These are phyloP conservation scores for Avena eriantha DNA, from an alignment of 176 grass and related monocot genomes.

Conservation along the genomic window DNA sequence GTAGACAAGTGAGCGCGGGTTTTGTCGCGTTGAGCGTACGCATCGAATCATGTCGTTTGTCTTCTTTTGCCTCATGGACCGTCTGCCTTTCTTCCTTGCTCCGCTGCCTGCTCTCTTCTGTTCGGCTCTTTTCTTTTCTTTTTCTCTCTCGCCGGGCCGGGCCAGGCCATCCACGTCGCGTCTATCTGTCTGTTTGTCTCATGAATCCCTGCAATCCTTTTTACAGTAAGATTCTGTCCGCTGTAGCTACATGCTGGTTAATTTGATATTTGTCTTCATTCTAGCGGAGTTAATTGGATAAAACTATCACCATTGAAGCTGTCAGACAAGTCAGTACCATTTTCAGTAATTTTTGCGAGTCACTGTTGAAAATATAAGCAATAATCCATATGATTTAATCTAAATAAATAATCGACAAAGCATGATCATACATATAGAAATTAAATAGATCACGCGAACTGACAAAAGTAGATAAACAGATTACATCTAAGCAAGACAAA, in stretches of 20 bases:
- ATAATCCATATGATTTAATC: too few species aligned
- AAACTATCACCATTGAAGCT: too few species aligned
- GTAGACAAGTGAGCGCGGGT: slow-evolving; percentile 50
- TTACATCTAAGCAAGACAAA: too few species aligned
- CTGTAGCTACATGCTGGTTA: background rate
- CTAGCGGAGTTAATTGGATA: too few species aligned
- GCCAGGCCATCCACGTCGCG: slow-evolving; percentile 36
- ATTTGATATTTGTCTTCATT: background rate
- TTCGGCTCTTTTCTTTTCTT: background rate
- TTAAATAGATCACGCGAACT: too few species aligned
- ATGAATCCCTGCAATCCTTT: slow-evolving; percentile 46
- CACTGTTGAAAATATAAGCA: too few species aligned
- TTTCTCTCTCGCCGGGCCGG: background rate
- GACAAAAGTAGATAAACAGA: too few species aligned
- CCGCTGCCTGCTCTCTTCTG: background rate
- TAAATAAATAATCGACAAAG: too few species aligned
- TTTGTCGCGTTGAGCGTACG: slow-evolving; percentile 65
- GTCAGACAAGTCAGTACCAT: too few species aligned
- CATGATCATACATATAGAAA: too few species aligned
- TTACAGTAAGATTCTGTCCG: slow-evolving; percentile 35
- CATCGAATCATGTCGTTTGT: slow-evolving; percentile 81
- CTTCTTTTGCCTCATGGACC: slow-evolving; percentile 43
- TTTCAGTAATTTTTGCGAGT: too few species aligned
- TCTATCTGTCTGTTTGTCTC: slow-evolving; percentile 8
- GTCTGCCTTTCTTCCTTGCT: background rate